Base-by-base conservation (phyloP, 2,329 filamentous ascomycete genomes). In the Arachnopeziza araneosa region DNA sequence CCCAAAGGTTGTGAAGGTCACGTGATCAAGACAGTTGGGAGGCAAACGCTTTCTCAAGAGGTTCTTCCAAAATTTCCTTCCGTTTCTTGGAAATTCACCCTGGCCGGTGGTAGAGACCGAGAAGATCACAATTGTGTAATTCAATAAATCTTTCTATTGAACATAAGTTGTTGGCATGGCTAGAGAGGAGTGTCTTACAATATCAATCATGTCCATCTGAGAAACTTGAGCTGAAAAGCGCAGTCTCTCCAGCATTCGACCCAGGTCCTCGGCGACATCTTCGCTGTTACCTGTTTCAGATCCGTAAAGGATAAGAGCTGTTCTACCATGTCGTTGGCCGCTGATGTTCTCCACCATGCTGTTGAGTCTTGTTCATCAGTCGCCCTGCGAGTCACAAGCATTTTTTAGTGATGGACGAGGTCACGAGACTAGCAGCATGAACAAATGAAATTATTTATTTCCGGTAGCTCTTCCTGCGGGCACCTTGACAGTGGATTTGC, bases 221-320 rank as follows among this genome's bases (percentile, higher is more conserved):
- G 85, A 83, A 24, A 96, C 85, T 56, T 83, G 81, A 23, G 88
- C 90, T 63, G 82, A 75, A 74, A 98, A 97, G 69, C 86, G 90
- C 60, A 97, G 77, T 32, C 93, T 83, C 75, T 93, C 86, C 44
- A 86, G 83, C 65, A 90, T 75, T 50, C 86, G 81, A 49, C 88
- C 90, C 63, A 98, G 78, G 72, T 97, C 91, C 69, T 91, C 87
- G 22, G 95, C 93, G 64, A 93, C 84, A 75, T 98, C 93, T 75
- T 96, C 90, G 58, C 91, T 88, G 71, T 95, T 97, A 59, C 95
- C 95, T 23, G 93, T 98, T 78, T 99, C 95, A 49, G 93, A 96
- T 58, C 91, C 95, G 76, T 96, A 99, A 36, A 96, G 81, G 60
- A 99, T 81, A 66, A 96, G 83, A 56, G 82, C 84, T 50, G 77